Conservation (phyloP, 73 alveolate genomes). For the Uronychia setigera region DNA sequence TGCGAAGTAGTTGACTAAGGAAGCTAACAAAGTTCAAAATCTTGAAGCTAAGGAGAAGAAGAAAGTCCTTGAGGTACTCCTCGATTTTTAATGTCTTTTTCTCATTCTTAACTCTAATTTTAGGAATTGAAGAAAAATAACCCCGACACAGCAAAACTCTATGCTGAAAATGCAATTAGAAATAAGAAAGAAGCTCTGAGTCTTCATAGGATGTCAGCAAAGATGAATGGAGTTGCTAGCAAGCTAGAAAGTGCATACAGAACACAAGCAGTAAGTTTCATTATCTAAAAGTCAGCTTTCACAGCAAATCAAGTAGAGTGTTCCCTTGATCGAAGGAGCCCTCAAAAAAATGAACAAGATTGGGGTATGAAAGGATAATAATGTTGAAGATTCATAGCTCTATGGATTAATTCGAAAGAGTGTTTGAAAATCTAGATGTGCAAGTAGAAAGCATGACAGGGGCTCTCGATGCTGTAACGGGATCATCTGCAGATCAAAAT, state of each 20-base stretch:
- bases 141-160: slow-evolving; percentile 57
- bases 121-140: slow-evolving; percentile 57
- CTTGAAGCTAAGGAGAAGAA: slow-evolving; percentile 17
- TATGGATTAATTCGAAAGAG: slow-evolving; percentile 65
- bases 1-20: slow-evolving; percentile 37
- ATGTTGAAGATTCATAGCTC: slow-evolving; percentile 34
- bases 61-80: slow-evolving; percentile 27
- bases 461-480: slow-evolving; percentile 40
- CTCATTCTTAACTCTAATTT: neutral
- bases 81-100: too few relatives aligned
- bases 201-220: slow-evolving; percentile 57
- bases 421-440: slow-evolving; percentile 70
- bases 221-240: slow-evolving; percentile 66
- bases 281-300: slow-evolving; percentile 20
- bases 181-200: slow-evolving; percentile 64
- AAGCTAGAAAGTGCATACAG: slow-evolving; percentile 57
- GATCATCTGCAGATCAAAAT: slow-evolving; percentile 42
- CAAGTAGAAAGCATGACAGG: slow-evolving; percentile 42
- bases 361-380: neutral
- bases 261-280: slow-evolving; percentile 50
- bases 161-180: slow-evolving; percentile 75
- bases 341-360: slow-evolving; percentile 56
- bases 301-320: slow-evolving; percentile 38
- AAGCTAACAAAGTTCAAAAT: slow-evolving; percentile 14
- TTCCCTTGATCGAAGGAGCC: slow-evolving; percentile 47